A percentile compares a stretch with the other conserved stretches of the same genome.
phyloP scores from a whole-genome alignment of 208 protist species.

The Wallacemonas sp. region DNA sequence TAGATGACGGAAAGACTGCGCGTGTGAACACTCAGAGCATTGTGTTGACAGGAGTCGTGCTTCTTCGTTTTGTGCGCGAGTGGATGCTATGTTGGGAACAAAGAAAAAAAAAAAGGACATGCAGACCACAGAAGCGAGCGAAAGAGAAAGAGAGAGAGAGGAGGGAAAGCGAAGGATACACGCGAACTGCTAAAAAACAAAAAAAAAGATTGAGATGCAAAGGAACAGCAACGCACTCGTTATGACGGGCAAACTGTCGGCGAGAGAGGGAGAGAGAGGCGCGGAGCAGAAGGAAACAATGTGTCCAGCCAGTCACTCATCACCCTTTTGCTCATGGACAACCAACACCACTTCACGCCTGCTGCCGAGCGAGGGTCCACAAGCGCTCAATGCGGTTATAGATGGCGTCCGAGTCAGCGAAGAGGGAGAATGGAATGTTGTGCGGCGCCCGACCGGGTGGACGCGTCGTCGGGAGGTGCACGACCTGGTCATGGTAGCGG shows the following conservation, averaged over 20 bases:
- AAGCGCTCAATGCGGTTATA: slow-evolving; percentile 9
- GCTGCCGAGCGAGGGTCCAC: not conserved
- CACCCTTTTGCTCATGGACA: too few relatives aligned
- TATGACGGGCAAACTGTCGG: too few relatives aligned
- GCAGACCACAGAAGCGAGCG: not conserved
- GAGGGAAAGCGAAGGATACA: slow-evolving; percentile 5
- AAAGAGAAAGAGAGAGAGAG: not conserved
- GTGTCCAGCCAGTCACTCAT: too few relatives aligned
- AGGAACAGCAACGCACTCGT: too few relatives aligned
- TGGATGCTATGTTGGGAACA: not conserved
- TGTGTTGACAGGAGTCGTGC: too few relatives aligned
- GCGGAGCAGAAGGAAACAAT: too few relatives aligned
- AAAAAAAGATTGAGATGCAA: slow-evolving; percentile 18
- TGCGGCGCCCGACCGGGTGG: slow-evolving; percentile 18
- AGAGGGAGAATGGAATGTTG: slow-evolving; percentile 33
- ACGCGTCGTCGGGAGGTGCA: slow-evolving; percentile 41
- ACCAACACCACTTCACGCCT: too few relatives aligned
- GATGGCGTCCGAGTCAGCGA: slow-evolving; percentile 17
- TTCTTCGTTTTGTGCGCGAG: too few relatives aligned
- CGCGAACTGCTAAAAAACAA: not conserved
- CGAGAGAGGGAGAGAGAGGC: too few relatives aligned
- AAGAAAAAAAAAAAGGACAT: not conserved
- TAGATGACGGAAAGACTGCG: too few relatives aligned
- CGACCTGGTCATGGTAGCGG: slow-evolving; percentile 21
- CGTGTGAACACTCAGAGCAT: too few relatives aligned